A percentile compares a stretch with the other conserved stretches of the same genome.
phyloP scores from a whole-genome alignment of 163 green algal species.

The Coccomyxa subellipsoidea region DNA sequence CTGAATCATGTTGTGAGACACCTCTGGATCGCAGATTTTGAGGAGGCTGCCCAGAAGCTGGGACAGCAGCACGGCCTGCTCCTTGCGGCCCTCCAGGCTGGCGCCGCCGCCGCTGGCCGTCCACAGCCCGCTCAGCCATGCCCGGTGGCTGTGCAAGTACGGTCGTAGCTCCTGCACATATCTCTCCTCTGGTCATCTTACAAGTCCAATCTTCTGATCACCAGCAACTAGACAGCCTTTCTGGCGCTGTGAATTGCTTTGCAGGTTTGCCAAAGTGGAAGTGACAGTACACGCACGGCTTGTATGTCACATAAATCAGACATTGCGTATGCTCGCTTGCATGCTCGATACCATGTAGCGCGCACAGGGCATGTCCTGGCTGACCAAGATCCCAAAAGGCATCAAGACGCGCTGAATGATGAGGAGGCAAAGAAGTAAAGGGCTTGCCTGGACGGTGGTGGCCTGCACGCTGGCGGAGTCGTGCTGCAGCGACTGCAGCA shows the following conservation, averaged over 20 bases:
- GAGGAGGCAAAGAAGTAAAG: not conserved
- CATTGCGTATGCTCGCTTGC: too few species aligned
- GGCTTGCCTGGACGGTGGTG: slow-evolving; percentile 24
- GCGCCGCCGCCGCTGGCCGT: slow-evolving; percentile 7
- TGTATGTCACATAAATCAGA: too few species aligned
- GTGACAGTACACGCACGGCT: too few species aligned
- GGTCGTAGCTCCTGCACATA: slow-evolving; percentile 48
- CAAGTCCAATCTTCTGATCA: too few species aligned
- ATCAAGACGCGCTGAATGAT: not conserved
- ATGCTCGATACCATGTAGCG: too few species aligned
- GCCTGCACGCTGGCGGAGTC: slow-evolving; percentile 37
- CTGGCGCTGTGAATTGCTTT: too few species aligned
- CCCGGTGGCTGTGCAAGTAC: slow-evolving; percentile 45
- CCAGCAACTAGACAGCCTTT: too few species aligned
- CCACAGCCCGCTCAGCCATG: slow-evolving; percentile 49
- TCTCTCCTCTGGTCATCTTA: too few species aligned
- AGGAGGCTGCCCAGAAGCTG: slow-evolving; percentile 45
- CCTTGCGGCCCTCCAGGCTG: not conserved
- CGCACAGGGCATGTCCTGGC: too few species aligned
- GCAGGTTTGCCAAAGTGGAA: not conserved
- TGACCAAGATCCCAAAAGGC: not conserved
- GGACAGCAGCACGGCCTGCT: slow-evolving; percentile 34
- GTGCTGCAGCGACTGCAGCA: slow-evolving; percentile 51
- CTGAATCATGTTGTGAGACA: too few species aligned
- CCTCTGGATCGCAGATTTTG: slow-evolving; percentile 44